These are phyloP conservation scores for Curvularia eragrostidis DNA, from an alignment of 2,329 filamentous ascomycete species.

Conservation along the genomic window DNA sequence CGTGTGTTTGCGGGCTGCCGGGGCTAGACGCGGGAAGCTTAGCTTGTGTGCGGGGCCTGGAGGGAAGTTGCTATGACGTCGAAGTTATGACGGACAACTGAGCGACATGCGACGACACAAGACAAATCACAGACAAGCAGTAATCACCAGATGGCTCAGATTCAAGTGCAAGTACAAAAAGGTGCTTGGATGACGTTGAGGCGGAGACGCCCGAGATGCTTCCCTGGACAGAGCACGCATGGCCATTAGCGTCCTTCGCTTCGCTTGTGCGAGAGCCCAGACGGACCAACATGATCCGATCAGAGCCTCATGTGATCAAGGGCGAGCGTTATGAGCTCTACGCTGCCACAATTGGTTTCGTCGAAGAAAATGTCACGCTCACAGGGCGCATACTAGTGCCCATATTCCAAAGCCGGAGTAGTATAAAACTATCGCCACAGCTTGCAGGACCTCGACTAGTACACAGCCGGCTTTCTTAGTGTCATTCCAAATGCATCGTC, in stretches of 20 bases:
- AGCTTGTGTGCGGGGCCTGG: constrained; percentile 42
- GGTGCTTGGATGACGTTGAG: constrained; percentile 46
- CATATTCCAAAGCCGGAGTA: neutral
- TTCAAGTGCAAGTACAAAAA: constrained; percentile 27
- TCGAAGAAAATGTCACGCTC: neutral
- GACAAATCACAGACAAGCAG: constrained; percentile 7
- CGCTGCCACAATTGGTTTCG: neutral
- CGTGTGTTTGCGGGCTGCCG: constrained; percentile 45
- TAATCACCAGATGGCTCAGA: constrained; percentile 16
- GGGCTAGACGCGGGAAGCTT: constrained; percentile 46
- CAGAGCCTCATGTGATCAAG: constrained; percentile 4
- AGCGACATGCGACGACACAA: constrained; percentile 9
- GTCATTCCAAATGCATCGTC: neutral
- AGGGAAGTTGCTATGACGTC: constrained; percentile 34
- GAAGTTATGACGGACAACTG: constrained; percentile 6
- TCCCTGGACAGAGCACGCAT: constrained; percentile 28
- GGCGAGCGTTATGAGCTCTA: neutral
- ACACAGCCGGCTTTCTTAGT: neutral
- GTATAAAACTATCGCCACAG: neutral
- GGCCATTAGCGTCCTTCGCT: constrained; percentile 28
- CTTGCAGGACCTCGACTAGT: neutral
- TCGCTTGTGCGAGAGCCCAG: constrained; percentile 12
- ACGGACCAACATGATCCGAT: constrained; percentile 12
- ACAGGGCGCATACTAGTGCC: neutral
- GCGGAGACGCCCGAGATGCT: constrained; percentile 32